Conservation (phyloP, 2,329 filamentous ascomycete genomes). For the Ambrosiella beaveri region DNA sequence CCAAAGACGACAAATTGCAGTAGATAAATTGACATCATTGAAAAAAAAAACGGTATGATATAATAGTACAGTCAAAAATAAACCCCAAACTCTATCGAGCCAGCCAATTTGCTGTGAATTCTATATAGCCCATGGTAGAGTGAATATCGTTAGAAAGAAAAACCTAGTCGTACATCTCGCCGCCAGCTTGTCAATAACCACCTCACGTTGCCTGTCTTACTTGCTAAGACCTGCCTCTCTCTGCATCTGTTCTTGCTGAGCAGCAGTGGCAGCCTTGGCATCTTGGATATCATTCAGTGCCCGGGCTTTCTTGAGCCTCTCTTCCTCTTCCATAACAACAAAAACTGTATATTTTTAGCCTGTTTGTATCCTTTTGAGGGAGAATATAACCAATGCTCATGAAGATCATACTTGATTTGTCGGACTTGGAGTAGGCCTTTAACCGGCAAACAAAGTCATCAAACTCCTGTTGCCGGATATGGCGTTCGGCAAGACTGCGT, state of each 20-base stretch:
- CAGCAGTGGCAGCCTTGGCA: slow-evolving; percentile 25
- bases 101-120: neutral
- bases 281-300: slow-evolving; percentile 21
- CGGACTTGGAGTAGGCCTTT: slow-evolving; percentile 78
- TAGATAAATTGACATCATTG: neutral
- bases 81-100: neutral
- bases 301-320: slow-evolving; percentile 25
- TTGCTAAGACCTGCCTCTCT: slow-evolving; percentile 28
- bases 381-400: neutral
- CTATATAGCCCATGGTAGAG: neutral
- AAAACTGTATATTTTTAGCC: slow-evolving; percentile 24
- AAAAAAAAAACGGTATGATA: neutral
- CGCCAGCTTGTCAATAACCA: neutral
- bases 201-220: slow-evolving; percentile 14
- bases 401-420: slow-evolving; percentile 61
- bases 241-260: slow-evolving; percentile 31
- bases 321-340: slow-evolving; percentile 33
- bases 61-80: neutral
- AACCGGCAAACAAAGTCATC: slow-evolving; percentile 70
- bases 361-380: neutral
- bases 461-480: slow-evolving; percentile 67
- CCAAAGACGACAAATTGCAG: neutral
- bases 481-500: slow-evolving; percentile 62
- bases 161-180: neutral
- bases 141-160: neutral